Evolutionary conservation across 2,329 filamentous ascomycete species (phyloP), one percentile per base, ranked within the genome.

Genomic region (Colletotrichum truncatum): DNA sequence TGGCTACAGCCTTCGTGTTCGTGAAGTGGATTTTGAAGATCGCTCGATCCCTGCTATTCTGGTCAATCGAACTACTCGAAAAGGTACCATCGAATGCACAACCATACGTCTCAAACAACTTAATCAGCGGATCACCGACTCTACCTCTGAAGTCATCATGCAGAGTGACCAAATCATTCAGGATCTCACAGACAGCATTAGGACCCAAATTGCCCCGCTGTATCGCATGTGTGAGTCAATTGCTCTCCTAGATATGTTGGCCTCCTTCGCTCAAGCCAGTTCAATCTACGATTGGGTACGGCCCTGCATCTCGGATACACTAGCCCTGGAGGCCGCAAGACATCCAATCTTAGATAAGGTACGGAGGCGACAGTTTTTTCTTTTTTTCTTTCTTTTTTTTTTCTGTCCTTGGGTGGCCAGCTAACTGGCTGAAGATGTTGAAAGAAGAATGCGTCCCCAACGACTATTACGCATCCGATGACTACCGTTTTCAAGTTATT

Each of bases 141-240:
- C 93, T 0, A 91, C 95, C 63, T 90, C 93, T 48, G 94, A 98
- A 76, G 91, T 97, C 2, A 85, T 97, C 3, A 85, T 91, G 67
- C 89, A 95, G 79, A 97, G 93, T 72, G 93, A 98, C 74, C 85
- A 87, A 46, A 88, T 91, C 2, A 85, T 98, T 10, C 88, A 93
- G 67, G 79, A 87, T 10, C 82, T 99, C 3, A 87, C 97, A 14
- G 82, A 87, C 14, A 82, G 89, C n/a, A 84, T 97, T n/a, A 87
- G 92, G 32, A 80, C 82, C 1, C 86, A 93, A 65, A 88, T 94
- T 18, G 89, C 91, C 0, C 81, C 84, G 3, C 82, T 99, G 0
- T 98, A 97, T 78, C 90, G 90, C 59, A 87, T 97, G 39, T 96
- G 93, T 70, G 94, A 98, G 75, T 90, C 92, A 11, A 88, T 98